Conservation (phyloP, 306 rosid genomes). For the Trifolium dubium region DNA sequence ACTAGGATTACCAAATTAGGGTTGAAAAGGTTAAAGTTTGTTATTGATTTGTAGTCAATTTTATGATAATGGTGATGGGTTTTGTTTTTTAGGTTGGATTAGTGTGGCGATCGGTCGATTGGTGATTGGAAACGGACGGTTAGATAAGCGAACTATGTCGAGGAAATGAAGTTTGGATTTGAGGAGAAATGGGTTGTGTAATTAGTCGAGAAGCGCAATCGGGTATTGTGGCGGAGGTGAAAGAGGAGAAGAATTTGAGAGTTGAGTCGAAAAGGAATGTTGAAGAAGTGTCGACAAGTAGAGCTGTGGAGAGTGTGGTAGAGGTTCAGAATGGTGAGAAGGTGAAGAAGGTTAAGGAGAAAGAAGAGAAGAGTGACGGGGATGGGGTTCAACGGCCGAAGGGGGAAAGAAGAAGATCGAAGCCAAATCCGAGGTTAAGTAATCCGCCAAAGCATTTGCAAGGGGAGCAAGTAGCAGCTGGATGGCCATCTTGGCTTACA, state of each 20-base stretch:
- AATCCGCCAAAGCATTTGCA: slow-evolving; percentile 66
- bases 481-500: slow-evolving; percentile 97
- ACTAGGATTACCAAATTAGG: slow-evolving; percentile 35
- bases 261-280: slow-evolving; percentile 57
- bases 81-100: slow-evolving; percentile 39
- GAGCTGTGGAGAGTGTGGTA: slow-evolving; percentile 45
- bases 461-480: slow-evolving; percentile 84
- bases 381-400: slow-evolving; percentile 48
- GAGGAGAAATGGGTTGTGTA: slow-evolving; percentile 82
- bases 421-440: slow-evolving; percentile 75
- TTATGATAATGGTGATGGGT: slow-evolving; percentile 1
- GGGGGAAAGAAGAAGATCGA: slow-evolving; percentile 80
- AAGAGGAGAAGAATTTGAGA: slow-evolving; percentile 60
- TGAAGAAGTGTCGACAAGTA: slow-evolving; percentile 60
- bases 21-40: neutral
- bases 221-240: slow-evolving; percentile 61
- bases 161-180: slow-evolving; percentile 68
- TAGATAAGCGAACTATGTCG: slow-evolving; percentile 46
- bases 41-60: slow-evolving; percentile 13
- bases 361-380: slow-evolving; percentile 55
- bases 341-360: slow-evolving; percentile 56
- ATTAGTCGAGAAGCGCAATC: slow-evolving; percentile 74
- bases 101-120: slow-evolving; percentile 45
- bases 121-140: slow-evolving; percentile 16
- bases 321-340: slow-evolving; percentile 61